phyloP scores from a whole-genome alignment of 2,329 filamentous ascomycete genomes.

The Colletotrichum kahawae region DNA sequence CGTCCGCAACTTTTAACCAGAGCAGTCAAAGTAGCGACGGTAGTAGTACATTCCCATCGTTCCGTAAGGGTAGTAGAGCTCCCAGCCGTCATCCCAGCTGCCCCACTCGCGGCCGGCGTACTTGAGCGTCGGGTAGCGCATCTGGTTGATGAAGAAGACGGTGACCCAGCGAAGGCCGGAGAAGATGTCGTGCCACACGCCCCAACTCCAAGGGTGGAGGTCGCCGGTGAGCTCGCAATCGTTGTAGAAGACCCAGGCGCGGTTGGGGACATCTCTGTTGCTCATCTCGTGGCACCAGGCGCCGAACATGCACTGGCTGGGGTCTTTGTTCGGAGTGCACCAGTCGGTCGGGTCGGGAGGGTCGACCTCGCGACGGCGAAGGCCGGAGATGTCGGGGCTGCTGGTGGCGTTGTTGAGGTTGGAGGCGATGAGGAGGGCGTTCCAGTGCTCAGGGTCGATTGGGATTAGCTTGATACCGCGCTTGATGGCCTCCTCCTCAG shows the following conservation, averaged over 20 bases:
- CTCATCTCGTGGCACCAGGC: constrained; percentile 3
- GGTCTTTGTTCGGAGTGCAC: not conserved
- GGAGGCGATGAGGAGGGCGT: not conserved
- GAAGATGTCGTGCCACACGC: not conserved
- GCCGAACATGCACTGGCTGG: constrained; percentile 8
- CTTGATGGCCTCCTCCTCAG: constrained; percentile 7
- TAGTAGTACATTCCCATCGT: not conserved
- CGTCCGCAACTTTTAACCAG: not conserved
- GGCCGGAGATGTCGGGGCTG: not conserved
- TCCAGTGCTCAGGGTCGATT: constrained; percentile 5
- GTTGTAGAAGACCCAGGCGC: constrained; percentile 15
- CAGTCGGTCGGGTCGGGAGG: constrained; percentile 9
- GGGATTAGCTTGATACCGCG: constrained; percentile 7
- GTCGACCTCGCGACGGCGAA: not conserved
- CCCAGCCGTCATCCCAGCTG: not conserved
- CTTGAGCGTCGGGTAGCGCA: not conserved
- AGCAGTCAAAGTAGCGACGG: constrained; percentile 14
- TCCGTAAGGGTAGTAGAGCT: constrained; percentile 8
- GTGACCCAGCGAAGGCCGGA: constrained; percentile 8
- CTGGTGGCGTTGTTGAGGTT: not conserved
- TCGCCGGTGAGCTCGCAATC: not conserved
- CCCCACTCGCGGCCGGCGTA: constrained; percentile 3
- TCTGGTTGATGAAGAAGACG: not conserved
- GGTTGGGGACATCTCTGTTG: not conserved
- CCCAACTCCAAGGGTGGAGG: not conserved